Percentiles rank a stretch among this genome's conserved stretches.
phyloP scores from a whole-genome alignment of 495 filamentous ascomycete genomes.

The Copromyces sp. region DNA sequence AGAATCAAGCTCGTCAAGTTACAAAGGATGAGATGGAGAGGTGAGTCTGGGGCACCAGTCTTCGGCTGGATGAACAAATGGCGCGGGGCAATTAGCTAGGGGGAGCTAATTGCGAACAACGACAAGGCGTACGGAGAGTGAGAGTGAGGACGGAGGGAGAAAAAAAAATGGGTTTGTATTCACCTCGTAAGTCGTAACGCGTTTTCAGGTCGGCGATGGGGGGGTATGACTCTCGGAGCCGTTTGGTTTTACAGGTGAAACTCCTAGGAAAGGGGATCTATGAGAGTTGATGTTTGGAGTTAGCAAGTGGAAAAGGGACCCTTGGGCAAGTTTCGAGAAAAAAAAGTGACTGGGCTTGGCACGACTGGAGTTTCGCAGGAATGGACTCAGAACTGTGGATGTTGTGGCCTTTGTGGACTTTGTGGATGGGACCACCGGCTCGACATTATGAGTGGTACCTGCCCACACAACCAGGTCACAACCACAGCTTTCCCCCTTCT shows the following conservation, averaged over 20 bases:
- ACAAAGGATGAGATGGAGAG: constrained; percentile 2
- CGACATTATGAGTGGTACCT: neutral
- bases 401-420: neutral
- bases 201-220: neutral
- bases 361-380: neutral
- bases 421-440: neutral
- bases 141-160: neutral
- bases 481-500: neutral
- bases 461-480: neutral
- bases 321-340: neutral
- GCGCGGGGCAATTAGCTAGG: constrained; percentile 2
- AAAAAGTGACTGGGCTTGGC: neutral
- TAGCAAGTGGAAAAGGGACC: neutral
- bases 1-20: constrained; percentile 1
- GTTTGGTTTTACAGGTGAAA: neutral
- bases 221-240: neutral
- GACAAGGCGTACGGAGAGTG: constrained; percentile 8
- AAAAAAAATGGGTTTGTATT: neutral
- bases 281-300: neutral
- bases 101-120: constrained; percentile 17
- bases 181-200: neutral
- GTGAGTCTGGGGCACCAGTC: constrained; percentile 11
- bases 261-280: neutral
- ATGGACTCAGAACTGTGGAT: neutral
- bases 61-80: neutral